Percentiles rank a stretch among this genome's conserved stretches.
Evolutionary conservation across 371 early-diverging fungal genomes (phyloP).

Genomic region (Dinochytrium kinnereticum): DNA sequence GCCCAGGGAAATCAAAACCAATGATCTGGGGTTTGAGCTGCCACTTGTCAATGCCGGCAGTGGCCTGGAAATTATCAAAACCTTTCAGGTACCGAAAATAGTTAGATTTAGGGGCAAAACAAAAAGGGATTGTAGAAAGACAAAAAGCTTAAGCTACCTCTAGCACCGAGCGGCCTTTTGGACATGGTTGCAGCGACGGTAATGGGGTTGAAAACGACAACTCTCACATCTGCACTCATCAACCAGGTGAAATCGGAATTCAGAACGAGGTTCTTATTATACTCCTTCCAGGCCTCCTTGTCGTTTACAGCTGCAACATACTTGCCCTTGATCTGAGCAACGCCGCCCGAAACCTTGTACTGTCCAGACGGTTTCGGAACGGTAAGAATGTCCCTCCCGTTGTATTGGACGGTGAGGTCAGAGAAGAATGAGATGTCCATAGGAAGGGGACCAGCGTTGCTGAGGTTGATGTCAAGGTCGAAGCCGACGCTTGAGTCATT

Average conservation of each 20-base stretch:
- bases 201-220: neutral
- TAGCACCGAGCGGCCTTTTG: neutral
- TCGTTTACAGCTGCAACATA: neutral
- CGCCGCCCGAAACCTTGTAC: neutral
- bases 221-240: neutral
- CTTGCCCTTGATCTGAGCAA: neutral
- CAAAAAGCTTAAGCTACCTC: neutral
- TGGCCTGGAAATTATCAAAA: too few relatives aligned
- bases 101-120: too few relatives aligned
- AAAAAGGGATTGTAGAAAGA: neutral
- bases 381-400: neutral
- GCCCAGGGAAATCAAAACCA: neutral
- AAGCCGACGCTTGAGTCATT: too few relatives aligned
- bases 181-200: slow-evolving; percentile 2
- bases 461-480: neutral
- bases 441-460: slow-evolving; percentile 4
- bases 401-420: neutral
- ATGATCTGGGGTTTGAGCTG: neutral
- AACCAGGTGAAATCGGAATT: slow-evolving; percentile 1
- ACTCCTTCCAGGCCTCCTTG: neutral
- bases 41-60: too few relatives aligned
- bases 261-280: neutral
- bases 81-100: too few relatives aligned
- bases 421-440: neutral
- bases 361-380: neutral